Conservation (phyloP, 768 basidiomycete species). For the Lentinula sp. region DNA sequence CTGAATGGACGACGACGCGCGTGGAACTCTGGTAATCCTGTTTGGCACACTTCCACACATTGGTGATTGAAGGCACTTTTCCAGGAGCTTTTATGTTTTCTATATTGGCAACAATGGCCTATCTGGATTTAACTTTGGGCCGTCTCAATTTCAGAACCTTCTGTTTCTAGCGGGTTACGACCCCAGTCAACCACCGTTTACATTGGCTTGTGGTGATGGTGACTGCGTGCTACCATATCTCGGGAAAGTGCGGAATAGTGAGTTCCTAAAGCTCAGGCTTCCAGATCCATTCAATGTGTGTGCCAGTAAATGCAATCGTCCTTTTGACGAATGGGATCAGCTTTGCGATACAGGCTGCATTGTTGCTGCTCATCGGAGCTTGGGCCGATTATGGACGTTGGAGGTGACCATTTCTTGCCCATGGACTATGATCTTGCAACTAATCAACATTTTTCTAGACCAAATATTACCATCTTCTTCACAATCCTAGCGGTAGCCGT, state of each 20-base stretch:
- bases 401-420: conserved; percentile 36
- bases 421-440: background rate
- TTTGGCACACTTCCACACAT: background rate
- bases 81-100: conserved; percentile 51
- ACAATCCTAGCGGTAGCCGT: conserved; percentile 60
- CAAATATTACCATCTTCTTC: conserved; percentile 74
- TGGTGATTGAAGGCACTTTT: background rate
- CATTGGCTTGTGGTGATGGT: conserved; percentile 41
- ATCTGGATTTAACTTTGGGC: conserved; percentile 55
- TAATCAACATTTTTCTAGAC: conserved; percentile 30
- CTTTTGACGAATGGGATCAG: conserved; percentile 75
- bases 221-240: conserved; percentile 65
- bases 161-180: conserved; percentile 71
- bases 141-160: conserved; percentile 70
- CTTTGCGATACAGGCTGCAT: conserved; percentile 67
- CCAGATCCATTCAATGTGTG: background rate
- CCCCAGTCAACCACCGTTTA: conserved; percentile 50
- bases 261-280: conserved; percentile 12
- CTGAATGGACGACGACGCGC: background rate
- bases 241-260: conserved; percentile 54
- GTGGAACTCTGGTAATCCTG: background rate
- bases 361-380: conserved; percentile 62
- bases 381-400: conserved; percentile 83
- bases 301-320: conserved; percentile 68
- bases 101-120: conserved; percentile 61